Base-by-base conservation (phyloP, 1,284 basidiomycete genomes). In the Anthracocystis walkeri region DNA sequence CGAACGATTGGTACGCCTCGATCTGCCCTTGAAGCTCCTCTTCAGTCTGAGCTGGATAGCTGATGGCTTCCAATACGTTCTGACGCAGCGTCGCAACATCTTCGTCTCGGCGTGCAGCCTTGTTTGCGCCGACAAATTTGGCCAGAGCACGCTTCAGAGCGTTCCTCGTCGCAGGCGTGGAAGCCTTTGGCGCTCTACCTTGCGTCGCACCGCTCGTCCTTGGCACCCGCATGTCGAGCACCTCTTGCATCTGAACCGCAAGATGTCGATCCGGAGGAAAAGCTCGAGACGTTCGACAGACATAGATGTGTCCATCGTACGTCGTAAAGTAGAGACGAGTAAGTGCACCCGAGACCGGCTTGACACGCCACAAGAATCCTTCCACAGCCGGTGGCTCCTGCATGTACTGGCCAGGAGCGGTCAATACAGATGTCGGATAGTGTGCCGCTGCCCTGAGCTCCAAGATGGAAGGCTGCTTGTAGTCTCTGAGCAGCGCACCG, bases 301-400 rank as follows among this genome's bases (percentile, higher is more conserved):
- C 87, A 85, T 93, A 94, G 21, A 94, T 85, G 79, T 90, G 89
- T 3, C 92, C 91, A 60, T 91, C 89, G 79, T 94, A 92, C 7
- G 90, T 90, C 31, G 89, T 87, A 20, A 95, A 87, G 85, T 94
- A 95, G 7, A 92, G 81, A 8, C 88, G 87, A 54, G 90, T 90
- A 65, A 88, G 90, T 31, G 86, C 84, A 70, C 90, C 90, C 35
- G 89, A 88, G 60, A 89, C 90, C 0, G 90, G 88, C 67, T 89
- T 89, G 80, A 93, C 88, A 56, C 91, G 90, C 77, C 83, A 82
- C 38, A 93, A 85, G 84, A 91, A 94, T 2, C 93, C 93, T 85
- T 95, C 93, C 49, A 94, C 86, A 1, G 89, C 89, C 0, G 90
- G 89, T 1, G 93, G 93, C 81, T 94, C 92, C 20, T 88, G 84